phyloP scores from a whole-genome alignment of 2,329 filamentous ascomycete species.

The Exophiala mesophila region DNA sequence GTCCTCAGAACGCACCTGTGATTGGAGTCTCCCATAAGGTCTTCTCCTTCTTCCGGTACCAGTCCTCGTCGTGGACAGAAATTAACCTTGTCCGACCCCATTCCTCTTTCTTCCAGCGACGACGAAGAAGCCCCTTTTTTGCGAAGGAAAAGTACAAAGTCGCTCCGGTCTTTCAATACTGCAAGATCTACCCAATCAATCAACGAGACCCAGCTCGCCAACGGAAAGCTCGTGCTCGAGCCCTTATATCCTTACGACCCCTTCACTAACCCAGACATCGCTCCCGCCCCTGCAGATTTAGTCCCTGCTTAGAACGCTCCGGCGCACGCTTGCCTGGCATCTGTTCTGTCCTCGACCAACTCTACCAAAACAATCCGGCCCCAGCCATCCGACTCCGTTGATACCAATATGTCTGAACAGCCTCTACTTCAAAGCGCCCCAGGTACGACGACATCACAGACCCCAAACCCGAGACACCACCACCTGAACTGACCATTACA shows the following conservation, averaged over 20 bases:
- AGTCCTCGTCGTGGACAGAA: neutral
- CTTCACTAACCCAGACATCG: no score
- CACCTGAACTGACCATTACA: neutral
- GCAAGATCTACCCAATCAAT: neutral
- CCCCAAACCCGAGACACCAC: no score
- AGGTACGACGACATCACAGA: constrained; percentile 51
- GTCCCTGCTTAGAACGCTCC: no score
- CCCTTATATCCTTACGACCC: no score
- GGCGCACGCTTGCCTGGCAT: no score
- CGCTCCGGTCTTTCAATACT: neutral
- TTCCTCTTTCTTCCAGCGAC: neutral
- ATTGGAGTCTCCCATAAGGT: constrained; percentile 15
- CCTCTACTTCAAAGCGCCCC: constrained; percentile 91
- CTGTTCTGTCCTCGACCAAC: neutral
- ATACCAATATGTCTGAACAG: constrained; percentile 76
- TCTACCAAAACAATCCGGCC: neutral
- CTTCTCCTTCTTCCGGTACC: neutral
- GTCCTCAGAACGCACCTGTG: constrained; percentile 5
- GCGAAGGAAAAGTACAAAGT: neutral
- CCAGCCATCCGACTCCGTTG: neutral
- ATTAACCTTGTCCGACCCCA: neutral
- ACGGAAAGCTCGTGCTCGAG: constrained; percentile 14
- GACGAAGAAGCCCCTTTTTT: neutral
- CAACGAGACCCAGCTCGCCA: constrained; percentile 1
- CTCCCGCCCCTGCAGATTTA: no score